These are phyloP conservation scores for Collybia sp. DNA, from an alignment of 768 basidiomycete genomes.

Conservation along the genomic window DNA sequence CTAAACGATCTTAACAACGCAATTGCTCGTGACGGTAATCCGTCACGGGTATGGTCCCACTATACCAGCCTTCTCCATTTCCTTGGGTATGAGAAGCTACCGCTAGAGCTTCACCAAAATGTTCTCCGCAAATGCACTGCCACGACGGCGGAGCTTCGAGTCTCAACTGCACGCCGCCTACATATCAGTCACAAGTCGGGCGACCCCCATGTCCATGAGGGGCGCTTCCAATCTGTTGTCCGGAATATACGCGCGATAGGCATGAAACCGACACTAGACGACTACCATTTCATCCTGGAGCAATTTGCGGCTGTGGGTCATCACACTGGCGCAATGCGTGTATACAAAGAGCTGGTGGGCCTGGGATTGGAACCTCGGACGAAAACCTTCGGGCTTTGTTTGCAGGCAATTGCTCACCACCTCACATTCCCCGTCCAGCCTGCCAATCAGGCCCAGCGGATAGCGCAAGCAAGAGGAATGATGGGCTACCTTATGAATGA, in stretches of 20 bases:
- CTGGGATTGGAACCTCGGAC: conserved; percentile 40
- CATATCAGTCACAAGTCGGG: conserved; percentile 28
- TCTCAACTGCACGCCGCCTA: conserved; percentile 35
- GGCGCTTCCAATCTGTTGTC: conserved; percentile 62
- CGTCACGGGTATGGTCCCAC: conserved; percentile 56
- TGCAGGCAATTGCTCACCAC: conserved; percentile 70
- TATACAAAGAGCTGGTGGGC: conserved; percentile 54
- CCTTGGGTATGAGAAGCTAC: conserved; percentile 44
- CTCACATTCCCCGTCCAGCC: conserved; percentile 53
- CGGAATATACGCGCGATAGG: conserved; percentile 62
- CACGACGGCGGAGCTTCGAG: conserved; percentile 38
- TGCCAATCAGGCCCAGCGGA: conserved; percentile 25
- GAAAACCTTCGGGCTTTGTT: conserved; percentile 57
- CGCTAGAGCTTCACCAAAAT: conserved; percentile 61
- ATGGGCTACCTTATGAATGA: conserved; percentile 49
- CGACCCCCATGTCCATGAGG: conserved; percentile 54
- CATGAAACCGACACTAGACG: conserved; percentile 44
- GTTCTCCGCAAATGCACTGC: conserved; percentile 68
- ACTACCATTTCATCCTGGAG: conserved; percentile 71
- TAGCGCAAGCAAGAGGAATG: conserved; percentile 39
- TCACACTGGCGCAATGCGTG: conserved; percentile 49
- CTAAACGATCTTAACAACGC: conserved; percentile 21
- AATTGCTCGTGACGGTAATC: conserved; percentile 29
- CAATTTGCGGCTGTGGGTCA: conserved; percentile 80
- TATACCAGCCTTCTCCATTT: conserved; percentile 55